A percentile compares a stretch with the other conserved stretches of the same genome.
These are phyloP conservation scores for Kodamaea fungicola DNA, from an alignment of 1,139 yeast genomes.

Conservation along the genomic window DNA sequence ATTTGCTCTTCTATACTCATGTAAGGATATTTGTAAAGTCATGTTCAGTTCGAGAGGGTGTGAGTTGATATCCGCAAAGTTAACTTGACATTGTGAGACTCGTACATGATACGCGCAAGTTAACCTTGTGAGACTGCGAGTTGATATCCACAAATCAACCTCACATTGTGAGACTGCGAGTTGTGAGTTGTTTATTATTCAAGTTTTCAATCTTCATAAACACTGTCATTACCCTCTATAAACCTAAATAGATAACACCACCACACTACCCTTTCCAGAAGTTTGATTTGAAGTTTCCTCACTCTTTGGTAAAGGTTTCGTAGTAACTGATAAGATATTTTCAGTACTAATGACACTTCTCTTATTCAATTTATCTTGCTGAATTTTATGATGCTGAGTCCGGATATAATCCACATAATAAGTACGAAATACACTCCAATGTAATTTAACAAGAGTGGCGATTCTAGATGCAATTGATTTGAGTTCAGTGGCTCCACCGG, in stretches of 20 bases:
- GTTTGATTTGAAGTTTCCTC: not conserved
- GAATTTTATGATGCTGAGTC: constrained; percentile 16
- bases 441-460: constrained; percentile 61
- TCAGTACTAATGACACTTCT: constrained; percentile 8
- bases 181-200: no score
- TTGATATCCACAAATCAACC: no score
- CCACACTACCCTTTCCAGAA: not conserved
- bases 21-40: no score
- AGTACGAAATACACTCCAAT: constrained; percentile 69
- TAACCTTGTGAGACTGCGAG: no score
- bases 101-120: no score
- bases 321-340: no score
- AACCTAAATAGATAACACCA: not conserved
- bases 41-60: no score
- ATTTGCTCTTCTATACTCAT: no score
- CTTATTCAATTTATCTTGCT: constrained; percentile 15
- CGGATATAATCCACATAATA: constrained; percentile 37
- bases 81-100: no score
- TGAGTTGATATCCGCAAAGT: no score
- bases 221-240: constrained; percentile 4
- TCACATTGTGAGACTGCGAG: no score
- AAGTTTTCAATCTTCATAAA: constrained; percentile 3
- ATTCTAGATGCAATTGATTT: constrained; percentile 50
- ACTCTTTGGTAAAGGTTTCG: no score
- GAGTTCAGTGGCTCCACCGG: constrained; percentile 35